These are phyloP conservation scores for Arctostaphylos glauca DNA, from an alignment of 148 eudicot genomes.

Conservation along the genomic window DNA sequence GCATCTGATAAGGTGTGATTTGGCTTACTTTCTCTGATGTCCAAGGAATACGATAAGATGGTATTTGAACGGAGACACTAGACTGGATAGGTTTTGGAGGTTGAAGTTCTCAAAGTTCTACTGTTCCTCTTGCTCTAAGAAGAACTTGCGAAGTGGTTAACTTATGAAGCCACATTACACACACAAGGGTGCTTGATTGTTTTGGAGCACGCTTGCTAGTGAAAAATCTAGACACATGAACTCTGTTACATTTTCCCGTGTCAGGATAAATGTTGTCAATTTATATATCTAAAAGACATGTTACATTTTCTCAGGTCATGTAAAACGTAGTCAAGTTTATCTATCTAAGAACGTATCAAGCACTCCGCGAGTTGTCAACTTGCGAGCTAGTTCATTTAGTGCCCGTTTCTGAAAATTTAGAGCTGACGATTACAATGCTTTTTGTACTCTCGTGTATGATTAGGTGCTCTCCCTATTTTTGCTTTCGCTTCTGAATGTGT, in stretches of 20 bases:
- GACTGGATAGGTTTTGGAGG: too few relatives aligned
- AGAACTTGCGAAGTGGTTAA: too few relatives aligned
- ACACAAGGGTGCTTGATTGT: too few relatives aligned
- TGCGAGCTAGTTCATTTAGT: neutral
- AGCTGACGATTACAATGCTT: neutral
- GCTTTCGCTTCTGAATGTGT: neutral
- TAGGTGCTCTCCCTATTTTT: neutral
- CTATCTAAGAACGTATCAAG: neutral
- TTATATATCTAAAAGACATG: neutral
- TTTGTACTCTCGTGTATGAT: neutral
- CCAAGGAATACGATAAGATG: too few relatives aligned
- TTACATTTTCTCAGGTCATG: neutral
- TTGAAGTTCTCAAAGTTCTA: too few relatives aligned
- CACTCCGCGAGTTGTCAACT: neutral
- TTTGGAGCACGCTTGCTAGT: too few relatives aligned
- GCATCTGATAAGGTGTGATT: too few relatives aligned
- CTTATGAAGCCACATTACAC: too few relatives aligned
- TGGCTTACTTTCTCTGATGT: too few relatives aligned
- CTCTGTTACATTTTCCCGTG: neutral
- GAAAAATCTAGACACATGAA: neutral
- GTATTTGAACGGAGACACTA: too few relatives aligned
- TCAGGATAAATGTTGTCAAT: neutral
- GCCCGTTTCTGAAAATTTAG: neutral
- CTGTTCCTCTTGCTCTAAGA: too few relatives aligned
- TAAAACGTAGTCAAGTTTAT: neutral